Conservation (phyloP, 495 filamentous ascomycete genomes). For the Penicillium canescens region DNA sequence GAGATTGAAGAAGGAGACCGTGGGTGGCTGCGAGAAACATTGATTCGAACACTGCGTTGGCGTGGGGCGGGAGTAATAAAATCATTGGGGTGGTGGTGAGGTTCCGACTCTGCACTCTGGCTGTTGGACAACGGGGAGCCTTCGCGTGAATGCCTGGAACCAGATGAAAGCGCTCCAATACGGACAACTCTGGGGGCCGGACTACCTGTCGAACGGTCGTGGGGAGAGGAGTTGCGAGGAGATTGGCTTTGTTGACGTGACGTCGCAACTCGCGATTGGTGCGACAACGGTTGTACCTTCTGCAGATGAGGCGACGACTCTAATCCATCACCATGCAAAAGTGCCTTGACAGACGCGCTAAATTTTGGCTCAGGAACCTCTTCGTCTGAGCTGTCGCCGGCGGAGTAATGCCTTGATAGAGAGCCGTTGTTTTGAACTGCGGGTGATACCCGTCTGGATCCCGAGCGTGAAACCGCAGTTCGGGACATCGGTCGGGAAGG, state of each 20-base stretch:
- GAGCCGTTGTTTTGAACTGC: slow-evolving; percentile 29
- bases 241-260: slow-evolving; percentile 38
- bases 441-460: slow-evolving; percentile 43
- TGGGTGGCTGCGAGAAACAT: slow-evolving; percentile 38
- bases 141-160: slow-evolving; percentile 35
- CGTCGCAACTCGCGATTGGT: slow-evolving; percentile 25
- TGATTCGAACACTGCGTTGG: slow-evolving; percentile 63
- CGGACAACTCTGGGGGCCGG: slow-evolving; percentile 58
- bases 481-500: slow-evolving; percentile 42
- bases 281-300: slow-evolving; percentile 35
- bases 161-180: slow-evolving; percentile 47
- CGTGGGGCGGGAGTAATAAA: slow-evolving; percentile 68
- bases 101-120: slow-evolving; percentile 32
- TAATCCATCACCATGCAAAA: slow-evolving; percentile 65
- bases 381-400: slow-evolving; percentile 75
- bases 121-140: slow-evolving; percentile 34
- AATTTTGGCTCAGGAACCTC: slow-evolving; percentile 73
- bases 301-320: slow-evolving; percentile 53
- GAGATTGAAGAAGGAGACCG: slow-evolving; percentile 43
- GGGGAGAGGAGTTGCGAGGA: slow-evolving; percentile 39
- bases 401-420: slow-evolving; percentile 36
- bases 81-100: slow-evolving; percentile 39
- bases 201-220: slow-evolving; percentile 42
- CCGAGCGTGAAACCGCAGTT: slow-evolving; percentile 41
- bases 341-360: slow-evolving; percentile 74